Conservation (phyloP, 2,329 filamentous ascomycete genomes). For the Aspergillus aculeatus region DNA sequence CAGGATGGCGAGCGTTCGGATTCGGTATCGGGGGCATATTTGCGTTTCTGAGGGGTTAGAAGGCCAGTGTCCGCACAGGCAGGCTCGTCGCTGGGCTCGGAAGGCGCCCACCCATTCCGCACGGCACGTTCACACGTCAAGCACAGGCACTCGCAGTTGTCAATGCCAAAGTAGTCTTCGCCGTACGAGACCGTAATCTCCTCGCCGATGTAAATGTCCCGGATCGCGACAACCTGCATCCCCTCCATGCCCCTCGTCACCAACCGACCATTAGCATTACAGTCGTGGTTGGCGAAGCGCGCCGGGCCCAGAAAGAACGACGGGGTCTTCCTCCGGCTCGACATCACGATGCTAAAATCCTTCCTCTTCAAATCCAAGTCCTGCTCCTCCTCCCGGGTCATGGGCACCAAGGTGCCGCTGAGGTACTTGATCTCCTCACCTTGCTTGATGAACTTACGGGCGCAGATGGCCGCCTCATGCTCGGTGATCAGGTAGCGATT, state of each 20-base stretch:
- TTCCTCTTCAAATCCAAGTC: conserved; percentile 77
- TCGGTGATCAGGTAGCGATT: conserved; percentile 92
- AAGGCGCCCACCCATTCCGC: conserved; percentile 78
- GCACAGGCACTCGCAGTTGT: conserved; percentile 94
- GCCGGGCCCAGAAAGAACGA: conserved; percentile 93
- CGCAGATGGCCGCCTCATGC: conserved; percentile 84
- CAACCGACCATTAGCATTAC: conserved; percentile 83
- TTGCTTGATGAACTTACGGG: conserved; percentile 72
- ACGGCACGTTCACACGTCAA: conserved; percentile 74
- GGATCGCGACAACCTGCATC: conserved; percentile 84
- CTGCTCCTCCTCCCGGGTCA: conserved; percentile 87
- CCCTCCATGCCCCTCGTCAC: conserved; percentile 80
- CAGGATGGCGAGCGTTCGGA: conserved; percentile 25
- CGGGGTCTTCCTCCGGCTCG: conserved; percentile 83
- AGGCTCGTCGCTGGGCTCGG: conserved; percentile 31
- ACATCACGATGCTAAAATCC: conserved; percentile 96
- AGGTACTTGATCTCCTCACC: conserved; percentile 90
- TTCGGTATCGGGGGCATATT: conserved; percentile 27
- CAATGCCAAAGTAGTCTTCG: conserved; percentile 90
- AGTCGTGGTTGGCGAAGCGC: conserved; percentile 96
- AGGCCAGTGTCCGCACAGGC: conserved; percentile 14
- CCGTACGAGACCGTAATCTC: conserved; percentile 97
- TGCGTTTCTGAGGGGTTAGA: conserved; percentile 30
- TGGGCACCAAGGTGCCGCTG: conserved; percentile 84
- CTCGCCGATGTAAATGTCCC: conserved; percentile 79